These are phyloP conservation scores for Ceratorhiza oryzae-sativae DNA, from an alignment of 1,284 basidiomycete genomes.

Conservation along the genomic window DNA sequence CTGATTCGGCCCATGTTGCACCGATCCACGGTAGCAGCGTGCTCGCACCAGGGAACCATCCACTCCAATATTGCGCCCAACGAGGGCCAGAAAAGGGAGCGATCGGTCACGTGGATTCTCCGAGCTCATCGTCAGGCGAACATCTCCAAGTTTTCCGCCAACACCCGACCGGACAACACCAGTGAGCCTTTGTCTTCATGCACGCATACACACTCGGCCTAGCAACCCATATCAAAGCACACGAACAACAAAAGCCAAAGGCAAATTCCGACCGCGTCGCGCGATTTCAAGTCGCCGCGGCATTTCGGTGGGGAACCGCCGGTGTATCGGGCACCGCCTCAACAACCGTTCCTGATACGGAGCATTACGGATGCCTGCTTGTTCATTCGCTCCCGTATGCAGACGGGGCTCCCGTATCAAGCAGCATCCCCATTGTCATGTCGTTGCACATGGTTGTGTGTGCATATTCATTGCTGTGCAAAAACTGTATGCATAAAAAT, in stretches of 20 bases:
- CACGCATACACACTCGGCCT: no score
- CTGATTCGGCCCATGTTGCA: not conserved
- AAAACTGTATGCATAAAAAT: not conserved
- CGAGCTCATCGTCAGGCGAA: not conserved
- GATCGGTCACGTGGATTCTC: not conserved
- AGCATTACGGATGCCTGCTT: not conserved
- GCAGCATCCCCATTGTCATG: not conserved
- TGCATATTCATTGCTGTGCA: not conserved
- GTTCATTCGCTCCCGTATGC: not conserved
- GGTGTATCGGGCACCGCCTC: conserved; percentile 8
- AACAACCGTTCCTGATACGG: not conserved
- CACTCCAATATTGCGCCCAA: not conserved
- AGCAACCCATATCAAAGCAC: no score
- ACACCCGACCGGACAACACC: no score
- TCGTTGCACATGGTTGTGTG: not conserved
- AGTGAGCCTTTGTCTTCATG: no score
- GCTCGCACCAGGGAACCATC: not conserved
- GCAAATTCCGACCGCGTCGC: not conserved
- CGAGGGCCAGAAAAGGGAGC: not conserved
- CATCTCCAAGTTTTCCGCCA: no score
- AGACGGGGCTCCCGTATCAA: not conserved
- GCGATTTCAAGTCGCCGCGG: not conserved
- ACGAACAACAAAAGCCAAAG: not conserved
- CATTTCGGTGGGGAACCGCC: conserved; percentile 6
- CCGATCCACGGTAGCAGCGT: not conserved